Evolutionary conservation across 2,329 filamentous ascomycete genomes (phyloP).

Genomic region (Paecilomyces sp.): DNA sequence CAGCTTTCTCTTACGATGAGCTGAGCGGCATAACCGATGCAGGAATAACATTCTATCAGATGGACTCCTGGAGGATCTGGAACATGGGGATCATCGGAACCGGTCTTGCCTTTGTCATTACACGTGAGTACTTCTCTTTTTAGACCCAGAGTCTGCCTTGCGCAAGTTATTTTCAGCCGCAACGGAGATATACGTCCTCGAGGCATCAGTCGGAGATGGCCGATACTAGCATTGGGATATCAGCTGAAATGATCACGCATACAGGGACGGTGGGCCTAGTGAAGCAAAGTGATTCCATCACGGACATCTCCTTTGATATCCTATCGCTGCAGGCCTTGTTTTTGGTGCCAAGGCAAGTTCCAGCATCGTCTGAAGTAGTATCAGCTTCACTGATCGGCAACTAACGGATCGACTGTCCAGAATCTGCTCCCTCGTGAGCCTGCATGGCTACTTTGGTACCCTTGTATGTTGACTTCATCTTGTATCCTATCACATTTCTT

Average conservation of each 20-base stretch:
- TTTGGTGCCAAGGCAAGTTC: conserved; percentile 62
- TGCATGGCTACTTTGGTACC: conserved; percentile 76
- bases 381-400: conserved; percentile 2
- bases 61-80: conserved; percentile 75
- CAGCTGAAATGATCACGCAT: neutral
- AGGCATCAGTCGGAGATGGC: neutral
- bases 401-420: conserved; percentile 32
- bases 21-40: conserved; percentile 79
- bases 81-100: conserved; percentile 68
- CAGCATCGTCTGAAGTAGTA: conserved; percentile 1
- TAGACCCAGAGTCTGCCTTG: conserved; percentile 14
- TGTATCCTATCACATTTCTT: conserved; percentile 6
- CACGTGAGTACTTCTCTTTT: conserved; percentile 51
- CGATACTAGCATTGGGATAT: neutral
- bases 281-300: conserved; percentile 54
- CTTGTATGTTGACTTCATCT: conserved; percentile 21
- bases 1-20: conserved; percentile 81
- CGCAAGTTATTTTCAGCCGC: conserved; percentile 3
- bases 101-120: conserved; percentile 61
- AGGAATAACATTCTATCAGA: conserved; percentile 75
- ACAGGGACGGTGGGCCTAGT: conserved; percentile 61
- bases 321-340: conserved; percentile 82
- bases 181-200: neutral
- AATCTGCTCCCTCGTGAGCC: conserved; percentile 76
- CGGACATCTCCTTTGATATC: conserved; percentile 80